Conservation (phyloP, 2,329 filamentous ascomycete species). For the Ophiostoma pallidulum region DNA sequence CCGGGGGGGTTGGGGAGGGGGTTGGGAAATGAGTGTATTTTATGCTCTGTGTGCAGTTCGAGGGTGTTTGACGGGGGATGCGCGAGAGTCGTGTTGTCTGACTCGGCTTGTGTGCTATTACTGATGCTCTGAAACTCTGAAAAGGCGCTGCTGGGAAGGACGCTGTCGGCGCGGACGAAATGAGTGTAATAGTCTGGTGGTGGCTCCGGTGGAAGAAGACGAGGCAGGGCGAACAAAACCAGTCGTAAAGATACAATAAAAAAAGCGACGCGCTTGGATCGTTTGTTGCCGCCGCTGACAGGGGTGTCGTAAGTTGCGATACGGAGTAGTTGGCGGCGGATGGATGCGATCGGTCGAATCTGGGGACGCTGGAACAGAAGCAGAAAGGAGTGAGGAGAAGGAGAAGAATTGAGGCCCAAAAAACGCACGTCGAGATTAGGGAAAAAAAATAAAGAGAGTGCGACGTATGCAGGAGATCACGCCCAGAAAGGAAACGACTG, state of each 20-base stretch:
- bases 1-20: no score
- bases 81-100: background rate
- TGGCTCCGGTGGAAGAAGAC: no score
- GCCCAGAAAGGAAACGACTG: background rate
- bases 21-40: constrained; percentile 11
- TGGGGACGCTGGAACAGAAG: background rate
- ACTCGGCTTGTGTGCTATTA: background rate
- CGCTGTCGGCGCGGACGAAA: no score
- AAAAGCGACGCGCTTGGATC: constrained; percentile 3
- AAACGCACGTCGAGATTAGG: no score
- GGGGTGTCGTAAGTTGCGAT: no score
- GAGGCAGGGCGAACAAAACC: background rate
- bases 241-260: background rate
- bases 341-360: constrained; percentile 4
- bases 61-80: background rate
- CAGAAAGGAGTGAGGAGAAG: background rate
- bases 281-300: constrained; percentile 4
- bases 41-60: no score
- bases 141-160: background rate
- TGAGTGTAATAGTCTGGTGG: no score
- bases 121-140: background rate
- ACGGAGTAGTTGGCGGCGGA: background rate
- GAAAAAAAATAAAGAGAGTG: background rate
- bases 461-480: background rate
- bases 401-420: constrained; percentile 1